Conservation (phyloP, 208 protist species). For the Blastocrithidia nonstop region DNA sequence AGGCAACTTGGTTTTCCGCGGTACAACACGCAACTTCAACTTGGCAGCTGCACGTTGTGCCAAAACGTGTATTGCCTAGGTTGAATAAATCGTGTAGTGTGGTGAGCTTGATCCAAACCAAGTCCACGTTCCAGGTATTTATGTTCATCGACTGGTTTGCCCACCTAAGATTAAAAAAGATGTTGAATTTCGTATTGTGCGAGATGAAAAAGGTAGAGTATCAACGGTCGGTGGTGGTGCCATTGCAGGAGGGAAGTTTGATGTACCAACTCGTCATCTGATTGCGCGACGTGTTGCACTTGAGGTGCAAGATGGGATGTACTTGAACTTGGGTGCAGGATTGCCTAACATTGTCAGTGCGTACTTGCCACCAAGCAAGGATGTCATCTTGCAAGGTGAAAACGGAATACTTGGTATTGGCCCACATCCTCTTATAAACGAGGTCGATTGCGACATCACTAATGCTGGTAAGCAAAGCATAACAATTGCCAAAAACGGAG, state of each 20-base stretch:
- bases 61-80: conserved; percentile 85
- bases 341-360: conserved; percentile 88
- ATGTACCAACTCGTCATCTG: conserved; percentile 34
- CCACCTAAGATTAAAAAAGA: conserved; percentile 1
- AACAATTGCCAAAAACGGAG: conserved; percentile 54
- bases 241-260: neutral
- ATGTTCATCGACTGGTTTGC: conserved; percentile 80
- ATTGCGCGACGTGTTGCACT: conserved; percentile 87
- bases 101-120: conserved; percentile 81
- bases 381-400: conserved; percentile 77
- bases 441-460: conserved; percentile 87
- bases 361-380: conserved; percentile 50
- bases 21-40: conserved; percentile 91
- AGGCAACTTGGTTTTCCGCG: conserved; percentile 58
- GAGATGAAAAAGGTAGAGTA: too few relatives aligned
- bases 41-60: conserved; percentile 55
- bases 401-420: conserved; percentile 86
- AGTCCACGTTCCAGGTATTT: conserved; percentile 88
- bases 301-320: conserved; percentile 91
- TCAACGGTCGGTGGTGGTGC: neutral
- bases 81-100: conserved; percentile 87
- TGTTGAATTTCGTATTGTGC: conserved; percentile 14
- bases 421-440: conserved; percentile 49
- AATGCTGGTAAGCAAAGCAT: conserved; percentile 94
- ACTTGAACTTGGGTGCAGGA: conserved; percentile 91